phyloP scores from a whole-genome alignment of 2,329 filamentous ascomycete species.

The Colletotrichum musae region DNA sequence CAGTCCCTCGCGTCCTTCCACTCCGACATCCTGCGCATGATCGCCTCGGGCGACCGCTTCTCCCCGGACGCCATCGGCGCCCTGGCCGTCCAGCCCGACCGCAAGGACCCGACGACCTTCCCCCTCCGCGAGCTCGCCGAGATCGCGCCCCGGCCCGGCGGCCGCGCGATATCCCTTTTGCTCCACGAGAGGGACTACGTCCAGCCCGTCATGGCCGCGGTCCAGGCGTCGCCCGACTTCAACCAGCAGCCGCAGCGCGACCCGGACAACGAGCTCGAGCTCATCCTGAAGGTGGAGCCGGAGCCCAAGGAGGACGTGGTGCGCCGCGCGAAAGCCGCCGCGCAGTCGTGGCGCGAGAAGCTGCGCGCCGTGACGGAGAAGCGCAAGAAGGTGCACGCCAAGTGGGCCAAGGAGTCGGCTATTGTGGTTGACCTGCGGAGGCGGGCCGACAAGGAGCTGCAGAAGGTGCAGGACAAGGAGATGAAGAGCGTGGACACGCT shows the following conservation, averaged over 20 bases:
- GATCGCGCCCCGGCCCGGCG: conserved; percentile 63
- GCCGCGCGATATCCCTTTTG: conserved; percentile 58
- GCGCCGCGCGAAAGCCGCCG: conserved; percentile 59
- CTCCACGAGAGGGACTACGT: conserved; percentile 61
- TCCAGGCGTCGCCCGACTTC: conserved; percentile 67
- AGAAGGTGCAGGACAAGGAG: conserved; percentile 67
- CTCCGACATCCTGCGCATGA: conserved; percentile 56
- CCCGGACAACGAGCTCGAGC: conserved; percentile 72
- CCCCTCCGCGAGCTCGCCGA: conserved; percentile 70
- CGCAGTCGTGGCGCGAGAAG: conserved; percentile 66
- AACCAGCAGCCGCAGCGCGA: conserved; percentile 74
- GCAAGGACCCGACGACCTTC: conserved; percentile 50
- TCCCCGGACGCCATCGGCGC: conserved; percentile 65
- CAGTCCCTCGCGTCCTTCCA: conserved; percentile 58
- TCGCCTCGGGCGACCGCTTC: conserved; percentile 65
- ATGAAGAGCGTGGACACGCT: conserved; percentile 64
- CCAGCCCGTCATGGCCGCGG: conserved; percentile 69
- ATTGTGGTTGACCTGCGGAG: conserved; percentile 64
- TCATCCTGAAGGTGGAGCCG: conserved; percentile 67
- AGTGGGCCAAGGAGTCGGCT: conserved; percentile 61
- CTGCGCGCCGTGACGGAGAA: conserved; percentile 63
- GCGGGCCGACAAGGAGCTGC: conserved; percentile 62
- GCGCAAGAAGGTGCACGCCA: conserved; percentile 64
- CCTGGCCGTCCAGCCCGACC: conserved; percentile 56
- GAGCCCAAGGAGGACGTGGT: conserved; percentile 64